Percentiles rank a stretch among this genome's conserved stretches.
phyloP scores from a whole-genome alignment of 768 basidiomycete genomes.

The Infundibulicybe gibba region DNA sequence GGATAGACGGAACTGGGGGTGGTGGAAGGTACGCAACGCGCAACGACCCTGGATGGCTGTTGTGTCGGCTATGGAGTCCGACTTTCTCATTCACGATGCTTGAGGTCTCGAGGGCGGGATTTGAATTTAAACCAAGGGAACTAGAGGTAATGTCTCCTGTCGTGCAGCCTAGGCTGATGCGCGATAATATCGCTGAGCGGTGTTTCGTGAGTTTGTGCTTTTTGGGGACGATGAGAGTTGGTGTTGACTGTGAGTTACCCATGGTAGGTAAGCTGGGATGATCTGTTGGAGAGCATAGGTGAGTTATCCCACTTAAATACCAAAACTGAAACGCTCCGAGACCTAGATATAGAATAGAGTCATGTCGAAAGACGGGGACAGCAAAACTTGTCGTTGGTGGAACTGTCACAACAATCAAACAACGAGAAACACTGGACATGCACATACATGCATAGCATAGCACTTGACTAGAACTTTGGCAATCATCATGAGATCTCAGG shows the following conservation, averaged over 20 bases:
- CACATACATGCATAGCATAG: too few species aligned
- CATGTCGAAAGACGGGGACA: too few species aligned
- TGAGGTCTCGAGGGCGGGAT: background rate
- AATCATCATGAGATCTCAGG: too few species aligned
- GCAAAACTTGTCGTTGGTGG: too few species aligned
- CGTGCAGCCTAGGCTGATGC: conserved; percentile 34
- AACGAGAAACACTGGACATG: too few species aligned
- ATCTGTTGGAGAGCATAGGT: too few species aligned
- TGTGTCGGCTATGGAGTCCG: background rate
- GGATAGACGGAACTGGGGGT: conserved; percentile 15
- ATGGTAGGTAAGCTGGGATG: background rate
- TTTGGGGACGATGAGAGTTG: background rate
- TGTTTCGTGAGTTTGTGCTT: conserved; percentile 19
- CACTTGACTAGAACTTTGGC: too few species aligned
- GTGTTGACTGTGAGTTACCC: conserved; percentile 9
- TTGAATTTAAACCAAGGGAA: too few species aligned
- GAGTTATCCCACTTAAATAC: too few species aligned
- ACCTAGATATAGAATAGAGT: too few species aligned
- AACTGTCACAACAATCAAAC: too few species aligned
- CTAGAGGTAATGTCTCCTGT: background rate
- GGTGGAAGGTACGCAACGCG: conserved; percentile 25
- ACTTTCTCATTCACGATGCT: background rate
- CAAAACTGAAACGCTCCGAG: too few species aligned
- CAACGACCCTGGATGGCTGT: conserved; percentile 3
- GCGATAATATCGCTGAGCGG: conserved; percentile 33